These are phyloP conservation scores for Volvox africanus DNA, from an alignment of 139 green algal species.

Conservation along the genomic window DNA sequence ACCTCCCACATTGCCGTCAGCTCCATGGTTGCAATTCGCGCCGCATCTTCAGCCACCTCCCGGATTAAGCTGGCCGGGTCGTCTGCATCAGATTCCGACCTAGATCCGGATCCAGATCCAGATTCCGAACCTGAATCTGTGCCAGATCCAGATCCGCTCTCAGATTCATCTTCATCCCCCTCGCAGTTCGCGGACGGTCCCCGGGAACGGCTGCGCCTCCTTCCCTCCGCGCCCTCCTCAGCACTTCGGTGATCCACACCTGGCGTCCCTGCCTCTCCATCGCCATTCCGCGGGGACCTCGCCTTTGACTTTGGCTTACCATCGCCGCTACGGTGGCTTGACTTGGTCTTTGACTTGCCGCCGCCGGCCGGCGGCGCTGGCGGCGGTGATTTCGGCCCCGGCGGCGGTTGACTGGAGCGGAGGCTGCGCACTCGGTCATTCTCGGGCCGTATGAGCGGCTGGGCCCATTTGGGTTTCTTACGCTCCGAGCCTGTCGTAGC, in stretches of 20 bases:
- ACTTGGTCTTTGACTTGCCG: background rate
- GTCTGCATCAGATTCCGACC: conserved; percentile 9
- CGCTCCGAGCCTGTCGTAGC: background rate
- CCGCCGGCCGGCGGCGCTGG: background rate
- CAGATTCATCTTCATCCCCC: background rate
- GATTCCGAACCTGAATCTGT: background rate
- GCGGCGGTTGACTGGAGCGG: conserved; percentile 22
- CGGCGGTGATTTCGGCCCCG: background rate
- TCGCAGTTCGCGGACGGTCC: background rate
- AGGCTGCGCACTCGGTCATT: conserved; percentile 24
- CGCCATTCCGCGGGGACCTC: background rate
- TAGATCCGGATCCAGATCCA: background rate
- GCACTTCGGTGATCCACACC: background rate
- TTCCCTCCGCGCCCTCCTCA: background rate
- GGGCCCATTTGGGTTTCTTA: conserved; percentile 17
- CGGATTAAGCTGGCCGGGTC: background rate
- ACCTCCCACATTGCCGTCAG: conserved; percentile 40
- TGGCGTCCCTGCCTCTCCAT: background rate
- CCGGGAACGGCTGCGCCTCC: background rate
- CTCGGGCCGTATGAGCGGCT: conserved; percentile 5
- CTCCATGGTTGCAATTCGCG: background rate
- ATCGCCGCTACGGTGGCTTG: background rate
- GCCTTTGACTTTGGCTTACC: no score
- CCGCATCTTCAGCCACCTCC: conserved; percentile 5
- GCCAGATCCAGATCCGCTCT: background rate